These are phyloP conservation scores for Colletotrichum cereale DNA, from an alignment of 2,329 filamentous ascomycete genomes.

Conservation along the genomic window DNA sequence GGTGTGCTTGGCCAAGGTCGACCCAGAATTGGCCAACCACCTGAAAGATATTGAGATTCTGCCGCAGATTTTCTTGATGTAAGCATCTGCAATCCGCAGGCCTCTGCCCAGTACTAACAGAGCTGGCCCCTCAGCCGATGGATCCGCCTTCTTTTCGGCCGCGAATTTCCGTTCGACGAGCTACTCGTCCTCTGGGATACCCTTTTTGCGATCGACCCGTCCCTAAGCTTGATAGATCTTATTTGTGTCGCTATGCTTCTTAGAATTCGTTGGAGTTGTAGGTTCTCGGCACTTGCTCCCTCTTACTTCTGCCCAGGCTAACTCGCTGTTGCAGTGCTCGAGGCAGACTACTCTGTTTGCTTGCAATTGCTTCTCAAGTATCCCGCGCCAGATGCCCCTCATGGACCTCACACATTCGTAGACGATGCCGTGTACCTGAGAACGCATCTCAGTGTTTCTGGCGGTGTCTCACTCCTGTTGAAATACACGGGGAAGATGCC, in stretches of 20 bases:
- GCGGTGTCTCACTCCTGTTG: constrained; percentile 74
- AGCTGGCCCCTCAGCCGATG: constrained; percentile 73
- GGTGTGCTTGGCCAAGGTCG: constrained; percentile 79
- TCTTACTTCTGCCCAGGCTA: background rate
- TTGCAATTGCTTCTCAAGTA: constrained; percentile 88
- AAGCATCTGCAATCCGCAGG: constrained; percentile 45
- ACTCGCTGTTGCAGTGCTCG: constrained; percentile 70
- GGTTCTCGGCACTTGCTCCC: constrained; percentile 50
- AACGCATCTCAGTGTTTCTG: constrained; percentile 71
- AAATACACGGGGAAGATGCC: constrained; percentile 76
- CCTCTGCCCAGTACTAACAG: constrained; percentile 18
- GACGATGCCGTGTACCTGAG: constrained; percentile 84
- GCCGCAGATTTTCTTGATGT: constrained; percentile 98
- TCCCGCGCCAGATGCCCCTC: constrained; percentile 71
- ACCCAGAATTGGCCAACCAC: constrained; percentile 86
- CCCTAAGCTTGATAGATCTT: constrained; percentile 84
- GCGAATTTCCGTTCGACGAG: constrained; percentile 92
- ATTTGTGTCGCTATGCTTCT: constrained; percentile 96
- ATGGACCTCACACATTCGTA: constrained; percentile 83
- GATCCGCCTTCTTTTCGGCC: constrained; percentile 91
- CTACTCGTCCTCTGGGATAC: constrained; percentile 90
- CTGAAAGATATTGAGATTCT: constrained; percentile 87
- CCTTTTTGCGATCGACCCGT: constrained; percentile 87
- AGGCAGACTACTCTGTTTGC: constrained; percentile 88
- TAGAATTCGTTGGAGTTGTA: constrained; percentile 89